Conservation (phyloP, 2,329 filamentous ascomycete genomes). For the Fonsecaea pedrosoi region DNA sequence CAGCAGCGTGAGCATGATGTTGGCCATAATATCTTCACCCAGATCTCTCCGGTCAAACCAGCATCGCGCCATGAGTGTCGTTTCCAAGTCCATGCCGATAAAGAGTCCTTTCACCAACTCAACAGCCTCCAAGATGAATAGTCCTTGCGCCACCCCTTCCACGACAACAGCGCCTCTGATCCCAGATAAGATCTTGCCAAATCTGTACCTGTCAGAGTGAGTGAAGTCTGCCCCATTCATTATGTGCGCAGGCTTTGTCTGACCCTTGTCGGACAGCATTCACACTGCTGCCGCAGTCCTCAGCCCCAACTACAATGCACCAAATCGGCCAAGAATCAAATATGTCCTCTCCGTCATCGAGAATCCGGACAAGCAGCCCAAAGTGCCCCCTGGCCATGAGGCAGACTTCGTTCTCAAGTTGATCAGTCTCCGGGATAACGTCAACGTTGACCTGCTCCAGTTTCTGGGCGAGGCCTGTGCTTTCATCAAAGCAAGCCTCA, state of each 20-base stretch:
- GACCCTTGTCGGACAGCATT: slow-evolving; percentile 24
- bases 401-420: slow-evolving; percentile 35
- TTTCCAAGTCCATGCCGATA: slow-evolving; percentile 14
- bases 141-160: slow-evolving; percentile 22
- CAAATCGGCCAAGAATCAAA: slow-evolving; percentile 30
- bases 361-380: slow-evolving; percentile 25
- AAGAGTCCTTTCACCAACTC: slow-evolving; percentile 14
- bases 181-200: slow-evolving; percentile 34
- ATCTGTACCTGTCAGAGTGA: slow-evolving; percentile 36
- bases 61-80: slow-evolving; percentile 10
- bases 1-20: slow-evolving; percentile 17
- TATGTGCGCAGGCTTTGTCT: not conserved
- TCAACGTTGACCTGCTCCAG: slow-evolving; percentile 26
- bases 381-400: slow-evolving; percentile 26
- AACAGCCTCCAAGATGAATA: slow-evolving; percentile 11
- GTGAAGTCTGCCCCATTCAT: slow-evolving; percentile 3
- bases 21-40: slow-evolving; percentile 17
- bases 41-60: slow-evolving; percentile 11
- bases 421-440: slow-evolving; percentile 28
- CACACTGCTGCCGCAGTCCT: slow-evolving; percentile 35
- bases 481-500: slow-evolving; percentile 31
- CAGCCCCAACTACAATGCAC: slow-evolving; percentile 33
- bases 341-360: slow-evolving; percentile 35
- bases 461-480: slow-evolving; percentile 28
- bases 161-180: slow-evolving; percentile 34